Percentiles rank a stretch among this genome's conserved stretches.
phyloP scores from a whole-genome alignment of 495 filamentous ascomycete genomes.

The Hypoxylon crocopeplum region DNA sequence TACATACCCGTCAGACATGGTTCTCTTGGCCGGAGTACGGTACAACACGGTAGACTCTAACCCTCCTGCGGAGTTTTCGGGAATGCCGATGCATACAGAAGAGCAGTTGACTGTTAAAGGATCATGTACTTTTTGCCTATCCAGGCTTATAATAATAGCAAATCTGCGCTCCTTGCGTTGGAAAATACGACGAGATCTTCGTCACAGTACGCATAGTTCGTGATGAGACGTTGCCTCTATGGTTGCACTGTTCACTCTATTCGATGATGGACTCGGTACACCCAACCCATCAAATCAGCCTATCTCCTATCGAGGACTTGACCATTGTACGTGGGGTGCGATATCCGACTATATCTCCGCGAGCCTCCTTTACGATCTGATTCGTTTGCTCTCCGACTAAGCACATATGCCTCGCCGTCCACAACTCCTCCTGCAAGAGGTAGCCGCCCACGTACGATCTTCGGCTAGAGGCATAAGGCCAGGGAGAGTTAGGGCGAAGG shows the following conservation, averaged over 20 bases:
- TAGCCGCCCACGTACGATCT: too few species aligned
- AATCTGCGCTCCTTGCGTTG: too few species aligned
- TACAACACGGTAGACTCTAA: conserved; percentile 8
- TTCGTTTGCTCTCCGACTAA: too few species aligned
- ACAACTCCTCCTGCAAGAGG: too few species aligned
- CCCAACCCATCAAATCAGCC: conserved; percentile 3
- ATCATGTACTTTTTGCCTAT: neutral
- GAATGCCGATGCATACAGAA: neutral
- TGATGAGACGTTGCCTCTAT: conserved; percentile 5
- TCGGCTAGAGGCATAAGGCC: too few species aligned
- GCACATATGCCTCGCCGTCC: too few species aligned
- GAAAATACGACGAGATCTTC: neutral
- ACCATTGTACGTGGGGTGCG: neutral
- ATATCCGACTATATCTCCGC: conserved; percentile 11
- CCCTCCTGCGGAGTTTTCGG: conserved; percentile 21
- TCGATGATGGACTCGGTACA: conserved; percentile 1
- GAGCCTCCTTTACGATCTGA: too few species aligned
- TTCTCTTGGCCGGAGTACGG: conserved; percentile 19
- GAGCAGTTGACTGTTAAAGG: conserved; percentile 10
- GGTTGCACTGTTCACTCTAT: neutral
- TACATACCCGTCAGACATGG: conserved; percentile 19
- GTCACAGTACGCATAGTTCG: neutral
- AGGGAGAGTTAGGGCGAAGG: too few species aligned
- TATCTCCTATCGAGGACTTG: neutral
- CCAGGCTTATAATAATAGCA: neutral